A percentile compares a stretch with the other conserved stretches of the same genome.
Evolutionary conservation across 2,329 filamentous ascomycete genomes (phyloP).

Genomic region (Tolypocladium pustulatum): DNA sequence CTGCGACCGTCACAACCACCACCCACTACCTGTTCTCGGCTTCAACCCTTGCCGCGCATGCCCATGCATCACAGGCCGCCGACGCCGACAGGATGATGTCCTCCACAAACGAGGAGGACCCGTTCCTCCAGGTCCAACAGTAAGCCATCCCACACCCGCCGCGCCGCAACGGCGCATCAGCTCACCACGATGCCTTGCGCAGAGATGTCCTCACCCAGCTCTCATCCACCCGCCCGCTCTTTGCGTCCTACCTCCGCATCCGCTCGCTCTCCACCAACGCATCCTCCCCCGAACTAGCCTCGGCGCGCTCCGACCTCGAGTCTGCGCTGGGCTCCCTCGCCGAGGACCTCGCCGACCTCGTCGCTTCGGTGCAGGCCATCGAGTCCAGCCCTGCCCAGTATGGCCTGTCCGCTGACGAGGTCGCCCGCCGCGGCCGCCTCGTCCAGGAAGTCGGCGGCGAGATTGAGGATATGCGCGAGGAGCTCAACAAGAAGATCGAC

Average conservation of each 20-base stretch:
- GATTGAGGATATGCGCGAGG: constrained; percentile 78
- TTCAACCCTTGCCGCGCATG: background rate
- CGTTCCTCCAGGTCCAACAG: constrained; percentile 64
- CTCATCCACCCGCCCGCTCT: constrained; percentile 70
- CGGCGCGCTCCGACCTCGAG: constrained; percentile 61
- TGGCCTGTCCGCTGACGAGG: constrained; percentile 74
- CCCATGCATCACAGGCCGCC: constrained; percentile 12
- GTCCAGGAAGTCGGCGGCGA: constrained; percentile 86
- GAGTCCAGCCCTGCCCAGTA: constrained; percentile 81
- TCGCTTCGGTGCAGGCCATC: constrained; percentile 76
- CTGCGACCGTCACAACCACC: background rate
- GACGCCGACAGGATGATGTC: constrained; percentile 47
- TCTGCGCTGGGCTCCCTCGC: constrained; percentile 55
- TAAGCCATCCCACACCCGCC: constrained; percentile 23
- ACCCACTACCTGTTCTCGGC: background rate
- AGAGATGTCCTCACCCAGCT: constrained; percentile 87
- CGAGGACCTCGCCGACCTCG: constrained; percentile 80
- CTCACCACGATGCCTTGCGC: constrained; percentile 2
- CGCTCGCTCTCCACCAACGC: constrained; percentile 67
- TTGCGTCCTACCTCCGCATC: constrained; percentile 92
- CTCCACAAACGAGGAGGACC: constrained; percentile 56
- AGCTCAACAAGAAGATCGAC: constrained; percentile 54
- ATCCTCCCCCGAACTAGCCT: constrained; percentile 73
- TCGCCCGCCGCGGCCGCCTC: constrained; percentile 66
- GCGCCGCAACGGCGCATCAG: background rate